Percentiles rank a stretch among this genome's conserved stretches.
phyloP scores from a whole-genome alignment of 2,329 filamentous ascomycete genomes.

The Keithomyces neogunnii region DNA sequence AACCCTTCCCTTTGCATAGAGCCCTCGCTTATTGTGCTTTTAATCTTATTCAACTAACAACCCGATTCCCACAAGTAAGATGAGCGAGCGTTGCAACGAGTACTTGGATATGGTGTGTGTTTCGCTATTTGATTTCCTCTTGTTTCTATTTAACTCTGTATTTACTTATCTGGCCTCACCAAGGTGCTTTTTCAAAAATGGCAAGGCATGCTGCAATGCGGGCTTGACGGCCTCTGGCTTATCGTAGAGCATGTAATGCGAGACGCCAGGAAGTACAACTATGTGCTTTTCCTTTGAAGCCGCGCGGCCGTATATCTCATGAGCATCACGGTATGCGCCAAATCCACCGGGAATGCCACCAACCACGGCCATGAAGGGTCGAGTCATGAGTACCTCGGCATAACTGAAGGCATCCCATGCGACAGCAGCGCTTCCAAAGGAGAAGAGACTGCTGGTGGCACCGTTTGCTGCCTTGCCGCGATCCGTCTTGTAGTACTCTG shows the following conservation, averaged over 20 bases:
- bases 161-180: background rate
- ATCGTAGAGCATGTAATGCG: slow-evolving; percentile 8
- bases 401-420: slow-evolving; percentile 7
- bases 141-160: too few species aligned
- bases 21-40: too few species aligned
- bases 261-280: slow-evolving; percentile 6
- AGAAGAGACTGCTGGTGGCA: slow-evolving; percentile 2
- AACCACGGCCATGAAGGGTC: slow-evolving; percentile 7
- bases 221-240: slow-evolving; percentile 7
- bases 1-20: too few species aligned
- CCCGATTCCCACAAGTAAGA: too few species aligned
- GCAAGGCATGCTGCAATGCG: slow-evolving; percentile 4
- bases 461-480: slow-evolving; percentile 2
- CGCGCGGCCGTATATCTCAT: slow-evolving; percentile 2
- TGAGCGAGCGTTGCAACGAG: too few species aligned
- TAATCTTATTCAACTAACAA: too few species aligned
- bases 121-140: too few species aligned
- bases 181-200: slow-evolving; percentile 3
- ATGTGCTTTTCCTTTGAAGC: slow-evolving; percentile 6
- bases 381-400: slow-evolving; percentile 5
- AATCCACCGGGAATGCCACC: background rate
- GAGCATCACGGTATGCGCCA: background rate
- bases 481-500: slow-evolving; percentile 7
- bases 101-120: too few species aligned
- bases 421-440: slow-evolving; percentile 3